These are phyloP conservation scores for Capniomyces stellatus DNA, from an alignment of 371 early-diverging fungal genomes.

Conservation along the genomic window DNA sequence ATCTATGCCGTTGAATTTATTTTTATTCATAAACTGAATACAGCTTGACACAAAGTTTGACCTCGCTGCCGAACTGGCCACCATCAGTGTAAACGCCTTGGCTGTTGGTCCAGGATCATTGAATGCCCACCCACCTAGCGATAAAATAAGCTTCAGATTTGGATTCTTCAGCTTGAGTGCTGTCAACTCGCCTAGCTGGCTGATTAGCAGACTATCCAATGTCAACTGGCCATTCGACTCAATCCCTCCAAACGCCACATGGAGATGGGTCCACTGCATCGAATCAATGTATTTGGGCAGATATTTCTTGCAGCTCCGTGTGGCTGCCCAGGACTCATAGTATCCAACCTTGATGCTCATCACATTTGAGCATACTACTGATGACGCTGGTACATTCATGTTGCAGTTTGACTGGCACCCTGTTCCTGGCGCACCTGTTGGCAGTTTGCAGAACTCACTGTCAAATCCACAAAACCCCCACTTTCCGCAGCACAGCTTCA, in stretches of 20 bases:
- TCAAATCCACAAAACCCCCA: constrained; percentile 5
- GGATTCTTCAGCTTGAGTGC: constrained; percentile 2
- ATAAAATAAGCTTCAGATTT: not conserved
- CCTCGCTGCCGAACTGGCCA: not conserved
- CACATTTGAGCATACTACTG: not conserved
- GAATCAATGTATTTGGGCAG: constrained; percentile 5
- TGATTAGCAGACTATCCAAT: constrained; percentile 3
- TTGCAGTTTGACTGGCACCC: constrained; percentile 5
- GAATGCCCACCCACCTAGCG: constrained; percentile 12
- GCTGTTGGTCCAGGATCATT: constrained; percentile 6
- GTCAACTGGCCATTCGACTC: too few species aligned
- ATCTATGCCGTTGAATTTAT: constrained; percentile 20
- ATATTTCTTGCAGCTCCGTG: constrained; percentile 8
- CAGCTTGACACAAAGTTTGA: not conserved
- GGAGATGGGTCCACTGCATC: constrained; percentile 14
- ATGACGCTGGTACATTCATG: too few species aligned
- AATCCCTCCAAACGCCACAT: constrained; percentile 18
- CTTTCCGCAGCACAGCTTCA: not conserved
- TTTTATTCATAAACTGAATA: constrained; percentile 6
- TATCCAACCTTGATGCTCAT: constrained; percentile 12
- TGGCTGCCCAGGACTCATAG: constrained; percentile 11
- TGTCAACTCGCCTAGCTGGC: not conserved
- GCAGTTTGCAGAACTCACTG: not conserved
- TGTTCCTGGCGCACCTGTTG: constrained; percentile 2
- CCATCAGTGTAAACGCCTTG: not conserved